A percentile compares a stretch with the other conserved stretches of the same genome.
phyloP scores from a whole-genome alignment of 2,329 filamentous ascomycete species.

The Phoma sp. region DNA sequence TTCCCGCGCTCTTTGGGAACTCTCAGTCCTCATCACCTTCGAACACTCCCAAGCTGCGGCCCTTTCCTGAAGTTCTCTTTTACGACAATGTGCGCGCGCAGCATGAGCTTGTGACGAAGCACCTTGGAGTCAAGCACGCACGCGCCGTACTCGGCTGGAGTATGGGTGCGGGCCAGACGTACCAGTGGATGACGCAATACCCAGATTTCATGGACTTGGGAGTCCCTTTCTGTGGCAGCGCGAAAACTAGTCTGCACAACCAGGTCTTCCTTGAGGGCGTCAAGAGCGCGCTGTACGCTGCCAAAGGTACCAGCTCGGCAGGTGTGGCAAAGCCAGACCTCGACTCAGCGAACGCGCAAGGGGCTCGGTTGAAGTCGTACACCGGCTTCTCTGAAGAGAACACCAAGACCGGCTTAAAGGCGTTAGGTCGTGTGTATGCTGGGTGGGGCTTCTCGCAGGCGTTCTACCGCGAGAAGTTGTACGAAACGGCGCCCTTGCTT shows the following conservation, averaged over 20 bases:
- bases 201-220: slow-evolving; percentile 69
- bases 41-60: slow-evolving; percentile 60
- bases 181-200: slow-evolving; percentile 68
- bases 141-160: slow-evolving; percentile 71
- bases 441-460: slow-evolving; percentile 82
- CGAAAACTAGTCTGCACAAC: slow-evolving; percentile 70
- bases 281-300: slow-evolving; percentile 64
- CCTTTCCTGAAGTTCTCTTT: slow-evolving; percentile 68
- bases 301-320: slow-evolving; percentile 60
- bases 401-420: slow-evolving; percentile 66
- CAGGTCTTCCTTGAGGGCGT: slow-evolving; percentile 71
- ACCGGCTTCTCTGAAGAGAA: slow-evolving; percentile 61
- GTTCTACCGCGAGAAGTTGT: slow-evolving; percentile 76
- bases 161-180: slow-evolving; percentile 73
- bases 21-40: slow-evolving; percentile 71
- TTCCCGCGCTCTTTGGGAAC: slow-evolving; percentile 72
- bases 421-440: slow-evolving; percentile 76
- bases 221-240: slow-evolving; percentile 70
- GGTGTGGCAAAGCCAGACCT: slow-evolving; percentile 50
- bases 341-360: slow-evolving; percentile 30
- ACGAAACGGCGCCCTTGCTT: slow-evolving; percentile 61
- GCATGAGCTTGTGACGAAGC: slow-evolving; percentile 68
- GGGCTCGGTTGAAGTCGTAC: slow-evolving; percentile 38
- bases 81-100: slow-evolving; percentile 75
- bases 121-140: slow-evolving; percentile 65